Base-by-base conservation (phyloP, 140 eudicot genomes). In the Oenanthe javanica region DNA sequence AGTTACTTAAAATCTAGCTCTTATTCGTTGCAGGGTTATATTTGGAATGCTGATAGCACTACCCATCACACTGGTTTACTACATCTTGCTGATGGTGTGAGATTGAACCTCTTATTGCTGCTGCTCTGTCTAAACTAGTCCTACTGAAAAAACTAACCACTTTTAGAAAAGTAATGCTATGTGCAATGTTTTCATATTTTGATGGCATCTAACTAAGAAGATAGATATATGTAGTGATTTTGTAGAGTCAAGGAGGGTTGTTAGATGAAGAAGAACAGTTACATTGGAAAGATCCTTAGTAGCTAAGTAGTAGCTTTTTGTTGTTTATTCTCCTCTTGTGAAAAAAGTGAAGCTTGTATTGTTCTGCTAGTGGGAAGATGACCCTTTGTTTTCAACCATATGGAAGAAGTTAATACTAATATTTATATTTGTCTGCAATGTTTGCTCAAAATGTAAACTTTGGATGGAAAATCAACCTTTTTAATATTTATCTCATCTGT, bases 41-140 rank as follows among this genome's bases (percentile, higher is more conserved):
- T 93, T 93, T 83, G 97, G 98, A 51, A 93, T 93, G 98, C 80
- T 93, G 82, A 83, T 93, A 83, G 95, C 96, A 78, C 90, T 93
- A 7, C 98, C 98, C 8, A 89, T 93, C 40, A 93, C 98, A 14
- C 80, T 93, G 66, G 92, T 89, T 77, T 93, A 93, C 91, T 93
- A 91, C 90, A 89, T 93, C 70, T 84, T 91, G 87, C 85, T 93
- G 85, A 96, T 96, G 80, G 90, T 93, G 69, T 88, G 85, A 89
- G 76, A 81, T 51, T 50, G 51, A 77, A 49, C 13, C 47, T 79
- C 25, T 2, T 14, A 12, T 5, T 36, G 14, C 52, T 49, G 69
- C 55, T 42, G 47, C 52, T 9, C 64, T 38, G 40, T 25, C 75
- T 38, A 38, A 27, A 63, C 45, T 79, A 81, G 81, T 49, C 52